Percentiles rank a stretch among this genome's conserved stretches.
Evolutionary conservation across 2,329 filamentous ascomycete genomes (phyloP).

Genomic region (Monosporascus sp.): DNA sequence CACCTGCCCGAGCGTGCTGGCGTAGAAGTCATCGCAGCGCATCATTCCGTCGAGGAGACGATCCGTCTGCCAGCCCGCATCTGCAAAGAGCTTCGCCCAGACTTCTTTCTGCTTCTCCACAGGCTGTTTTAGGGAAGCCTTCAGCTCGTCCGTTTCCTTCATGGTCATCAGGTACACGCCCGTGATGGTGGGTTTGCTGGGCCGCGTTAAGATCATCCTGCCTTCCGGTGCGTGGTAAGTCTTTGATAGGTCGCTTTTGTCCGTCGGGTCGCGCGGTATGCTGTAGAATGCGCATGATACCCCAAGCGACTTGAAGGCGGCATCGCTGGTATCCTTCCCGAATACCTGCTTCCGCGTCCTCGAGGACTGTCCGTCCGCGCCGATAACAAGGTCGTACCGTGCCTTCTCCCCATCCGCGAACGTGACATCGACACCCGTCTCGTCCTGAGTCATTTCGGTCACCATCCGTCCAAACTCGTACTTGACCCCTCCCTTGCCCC

Average conservation of each 20-base stretch:
- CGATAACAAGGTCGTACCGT: conserved; percentile 47
- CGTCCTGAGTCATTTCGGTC: conserved; percentile 23
- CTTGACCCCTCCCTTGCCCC: conserved; percentile 19
- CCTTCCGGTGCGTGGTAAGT: conserved; percentile 29
- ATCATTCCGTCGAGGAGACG: conserved; percentile 11
- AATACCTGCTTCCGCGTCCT: conserved; percentile 36
- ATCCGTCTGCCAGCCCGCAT: conserved; percentile 16
- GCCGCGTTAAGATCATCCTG: conserved; percentile 32
- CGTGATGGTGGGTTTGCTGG: conserved; percentile 26
- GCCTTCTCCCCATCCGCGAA: conserved; percentile 39
- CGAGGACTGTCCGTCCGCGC: conserved; percentile 49
- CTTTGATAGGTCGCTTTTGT: conserved; percentile 26
- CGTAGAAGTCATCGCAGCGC: conserved; percentile 41
- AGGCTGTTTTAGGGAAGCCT: conserved; percentile 6
- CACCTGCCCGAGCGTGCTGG: conserved; percentile 38
- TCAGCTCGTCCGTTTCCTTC: conserved; percentile 1
- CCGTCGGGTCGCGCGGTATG: conserved; percentile 23
- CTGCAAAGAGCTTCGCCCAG: conserved; percentile 26
- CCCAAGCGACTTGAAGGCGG: conserved; percentile 22
- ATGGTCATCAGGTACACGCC: conserved; percentile 30
- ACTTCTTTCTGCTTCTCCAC: conserved; percentile 14
- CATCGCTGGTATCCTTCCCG: conserved; percentile 19
- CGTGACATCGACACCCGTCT: conserved; percentile 24
- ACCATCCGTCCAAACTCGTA: conserved; percentile 28
- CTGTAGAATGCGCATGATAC: conserved; percentile 35